phyloP scores from a whole-genome alignment of 140 eudicot genomes.

The Erigeron philadelphicus region DNA sequence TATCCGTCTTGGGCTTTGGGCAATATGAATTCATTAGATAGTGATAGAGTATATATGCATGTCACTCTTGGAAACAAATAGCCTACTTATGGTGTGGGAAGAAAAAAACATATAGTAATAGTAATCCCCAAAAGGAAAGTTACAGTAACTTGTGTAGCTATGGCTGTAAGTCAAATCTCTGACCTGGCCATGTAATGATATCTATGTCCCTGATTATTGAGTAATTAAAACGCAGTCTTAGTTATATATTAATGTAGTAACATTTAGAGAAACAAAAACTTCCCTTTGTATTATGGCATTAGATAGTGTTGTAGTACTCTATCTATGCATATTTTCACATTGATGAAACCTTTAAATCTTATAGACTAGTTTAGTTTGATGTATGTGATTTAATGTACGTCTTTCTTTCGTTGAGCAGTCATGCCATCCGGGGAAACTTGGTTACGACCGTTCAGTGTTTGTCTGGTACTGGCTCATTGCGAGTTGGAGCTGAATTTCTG shows the following conservation, averaged over 20 bases:
- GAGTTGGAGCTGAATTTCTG: constrained; percentile 91
- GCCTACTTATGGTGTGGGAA: no score
- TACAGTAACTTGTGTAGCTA: no score
- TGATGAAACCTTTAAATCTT: not conserved
- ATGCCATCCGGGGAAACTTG: constrained; percentile 75
- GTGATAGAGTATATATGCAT: no score
- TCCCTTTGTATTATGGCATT: not conserved
- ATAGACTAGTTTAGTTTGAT: not conserved
- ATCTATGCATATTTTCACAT: constrained; percentile 5
- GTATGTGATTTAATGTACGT: constrained; percentile 3
- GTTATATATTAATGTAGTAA: not conserved
- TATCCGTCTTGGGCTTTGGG: no score
- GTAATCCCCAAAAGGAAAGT: no score
- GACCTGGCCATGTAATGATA: no score
- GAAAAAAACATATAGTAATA: no score
- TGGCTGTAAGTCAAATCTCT: no score
- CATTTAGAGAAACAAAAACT: not conserved
- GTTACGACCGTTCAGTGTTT: constrained; percentile 87
- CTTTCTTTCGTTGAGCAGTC: constrained; percentile 40
- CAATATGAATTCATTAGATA: no score
- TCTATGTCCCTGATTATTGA: no score
- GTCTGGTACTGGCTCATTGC: constrained; percentile 94
- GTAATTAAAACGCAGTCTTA: no score
- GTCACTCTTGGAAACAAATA: no score
- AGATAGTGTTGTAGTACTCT: not conserved